Evolutionary conservation across 2,329 filamentous ascomycete species (phyloP).

Genomic region (Cladophialophora psammophila): DNA sequence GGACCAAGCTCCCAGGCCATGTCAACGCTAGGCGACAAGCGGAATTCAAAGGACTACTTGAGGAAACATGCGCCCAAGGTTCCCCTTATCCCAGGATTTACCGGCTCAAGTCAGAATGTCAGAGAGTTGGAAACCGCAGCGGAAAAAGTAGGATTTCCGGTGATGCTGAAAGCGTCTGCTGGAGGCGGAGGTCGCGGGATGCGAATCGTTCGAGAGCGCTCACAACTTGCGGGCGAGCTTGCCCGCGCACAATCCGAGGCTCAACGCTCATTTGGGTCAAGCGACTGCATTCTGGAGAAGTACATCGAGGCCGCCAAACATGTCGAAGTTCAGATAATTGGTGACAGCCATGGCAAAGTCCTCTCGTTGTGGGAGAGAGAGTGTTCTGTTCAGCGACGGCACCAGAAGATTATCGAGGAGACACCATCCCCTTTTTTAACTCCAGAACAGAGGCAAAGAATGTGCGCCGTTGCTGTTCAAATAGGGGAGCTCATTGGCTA

Average conservation of each 20-base stretch:
- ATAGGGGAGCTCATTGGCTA: slow-evolving; percentile 51
- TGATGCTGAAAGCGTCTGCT: slow-evolving; percentile 59
- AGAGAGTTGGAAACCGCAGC: slow-evolving; percentile 39
- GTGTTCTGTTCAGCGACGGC: slow-evolving; percentile 59
- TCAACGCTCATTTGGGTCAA: slow-evolving; percentile 53
- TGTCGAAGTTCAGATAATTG: slow-evolving; percentile 61
- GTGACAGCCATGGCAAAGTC: slow-evolving; percentile 54
- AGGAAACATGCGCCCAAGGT: slow-evolving; percentile 42
- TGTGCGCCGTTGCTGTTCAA: slow-evolving; percentile 49
- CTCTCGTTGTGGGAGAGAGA: slow-evolving; percentile 57
- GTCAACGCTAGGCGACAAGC: slow-evolving; percentile 46
- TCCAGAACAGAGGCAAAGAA: slow-evolving; percentile 43
- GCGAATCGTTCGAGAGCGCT: slow-evolving; percentile 46
- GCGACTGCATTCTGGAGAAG: slow-evolving; percentile 53
- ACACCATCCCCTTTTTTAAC: slow-evolving; percentile 50
- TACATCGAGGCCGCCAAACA: slow-evolving; percentile 54
- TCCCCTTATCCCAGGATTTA: slow-evolving; percentile 43
- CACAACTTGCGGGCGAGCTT: slow-evolving; percentile 46
- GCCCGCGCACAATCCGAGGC: slow-evolving; percentile 51
- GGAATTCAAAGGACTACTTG: slow-evolving; percentile 42
- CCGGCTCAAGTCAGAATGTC: slow-evolving; percentile 39
- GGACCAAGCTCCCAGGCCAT: slow-evolving; percentile 45
- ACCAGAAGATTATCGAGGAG: slow-evolving; percentile 63
- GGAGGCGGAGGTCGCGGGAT: slow-evolving; percentile 59
- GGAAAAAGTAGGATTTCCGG: slow-evolving; percentile 45